phyloP scores from a whole-genome alignment of 2,329 filamentous ascomycete species.

The Endoconidiophora laricicola region DNA sequence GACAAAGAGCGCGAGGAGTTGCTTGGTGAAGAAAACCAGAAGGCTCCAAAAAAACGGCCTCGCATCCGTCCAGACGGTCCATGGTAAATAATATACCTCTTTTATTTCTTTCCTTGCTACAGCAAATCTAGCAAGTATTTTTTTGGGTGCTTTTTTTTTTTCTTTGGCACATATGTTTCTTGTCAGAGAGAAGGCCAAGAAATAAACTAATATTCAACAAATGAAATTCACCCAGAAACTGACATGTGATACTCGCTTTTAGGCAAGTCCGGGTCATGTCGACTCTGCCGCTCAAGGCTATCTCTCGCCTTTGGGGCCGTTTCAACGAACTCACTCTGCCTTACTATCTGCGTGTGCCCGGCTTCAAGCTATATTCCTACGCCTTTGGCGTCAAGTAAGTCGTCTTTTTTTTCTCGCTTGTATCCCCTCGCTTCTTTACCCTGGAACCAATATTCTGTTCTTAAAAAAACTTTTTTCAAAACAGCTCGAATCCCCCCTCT shows the following conservation, averaged over 20 bases:
- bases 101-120: neutral
- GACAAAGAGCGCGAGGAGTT: conserved; percentile 12
- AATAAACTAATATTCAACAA: neutral
- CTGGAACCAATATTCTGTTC: neutral
- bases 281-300: conserved; percentile 74
- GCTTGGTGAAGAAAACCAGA: conserved; percentile 10
- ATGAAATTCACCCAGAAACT: neutral
- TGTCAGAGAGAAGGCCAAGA: neutral
- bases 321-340: conserved; percentile 86
- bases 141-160: neutral
- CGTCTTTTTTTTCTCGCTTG: conserved; percentile 3
- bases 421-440: neutral
- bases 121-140: neutral
- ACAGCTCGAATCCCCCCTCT: neutral
- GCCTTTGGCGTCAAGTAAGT: conserved; percentile 69
- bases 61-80: conserved; percentile 68
- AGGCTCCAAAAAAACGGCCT: conserved; percentile 31
- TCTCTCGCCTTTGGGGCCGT: conserved; percentile 74
- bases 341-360: conserved; percentile 72
- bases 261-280: conserved; percentile 88
- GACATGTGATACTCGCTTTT: conserved; percentile 11
- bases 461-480: too few relatives aligned
- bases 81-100: conserved; percentile 39
- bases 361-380: conserved; percentile 81
- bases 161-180: neutral